Evolutionary conservation across 208 protist genomes (phyloP), one percentile per base, ranked within the genome.

Genomic region (Kentomonas sorsogonicus): DNA sequence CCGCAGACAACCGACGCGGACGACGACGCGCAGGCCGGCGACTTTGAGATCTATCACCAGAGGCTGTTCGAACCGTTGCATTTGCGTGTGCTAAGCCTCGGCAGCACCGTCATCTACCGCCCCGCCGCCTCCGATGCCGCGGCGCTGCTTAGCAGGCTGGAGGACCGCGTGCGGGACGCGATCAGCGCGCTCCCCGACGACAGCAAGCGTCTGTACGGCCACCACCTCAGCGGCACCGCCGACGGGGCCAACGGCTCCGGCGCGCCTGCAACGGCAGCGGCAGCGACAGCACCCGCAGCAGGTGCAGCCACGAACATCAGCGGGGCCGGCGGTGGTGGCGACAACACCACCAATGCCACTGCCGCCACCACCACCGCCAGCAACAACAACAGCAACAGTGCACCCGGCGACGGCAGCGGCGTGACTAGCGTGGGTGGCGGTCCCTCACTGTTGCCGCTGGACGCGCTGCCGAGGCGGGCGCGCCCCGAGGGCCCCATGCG

Each of bases 51-150:
- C n/a, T n/a, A n/a, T n/a, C 87, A 90, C 53, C 87, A 94, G 60
- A 94, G 90, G 64, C 55, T 94, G 23, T 94, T 91, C 63, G 81
- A 90, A 53, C 87, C 83, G 13, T 52, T 89, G 33, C 75, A 84
- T 53, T 66, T 94, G 30, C 80, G 77, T 52, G 66, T 94, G 20
- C 16, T 74, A n/a, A 77, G 83, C 63, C 63, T 94, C 18, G 82
- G 86, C 10, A 79, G 73, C 48, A 91, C 83, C 9, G 74, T 91
- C 15, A 53, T 93, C 27, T 63, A 53, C 13, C 72, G 74, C 18
- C 61, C 67, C 54, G 66, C 62, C 39, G 41, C 5, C 7, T 5
- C 7, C 11, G 7, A 11, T 5, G 33, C 33, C 7, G 33, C 33
- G 33, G 33, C 7, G 11, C 7, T 15, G 7, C 7, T 15, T 11